phyloP scores from a whole-genome alignment of 2,329 filamentous ascomycete species.

The Fusarium poae region DNA sequence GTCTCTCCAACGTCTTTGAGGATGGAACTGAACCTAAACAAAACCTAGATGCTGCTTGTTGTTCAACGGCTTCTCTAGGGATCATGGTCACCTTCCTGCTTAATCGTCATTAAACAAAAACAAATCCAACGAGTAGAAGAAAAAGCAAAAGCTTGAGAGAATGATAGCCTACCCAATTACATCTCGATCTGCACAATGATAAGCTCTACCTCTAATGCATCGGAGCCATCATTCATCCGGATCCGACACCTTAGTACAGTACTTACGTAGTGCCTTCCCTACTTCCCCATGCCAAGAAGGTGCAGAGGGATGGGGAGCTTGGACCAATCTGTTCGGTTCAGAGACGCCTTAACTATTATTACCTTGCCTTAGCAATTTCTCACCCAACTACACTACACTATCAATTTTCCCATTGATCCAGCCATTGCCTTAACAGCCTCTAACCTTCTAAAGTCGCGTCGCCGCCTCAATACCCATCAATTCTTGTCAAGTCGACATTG shows the following conservation, averaged over 20 bases:
- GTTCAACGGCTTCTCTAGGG: not conserved
- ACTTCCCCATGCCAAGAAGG: constrained; percentile 24
- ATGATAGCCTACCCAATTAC: not conserved
- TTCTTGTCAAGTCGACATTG: constrained; percentile 31
- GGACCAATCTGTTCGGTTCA: constrained; percentile 44
- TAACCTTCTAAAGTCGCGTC: constrained; percentile 42
- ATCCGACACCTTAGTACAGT: constrained; percentile 19
- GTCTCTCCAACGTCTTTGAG: not conserved
- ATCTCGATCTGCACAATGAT: not conserved
- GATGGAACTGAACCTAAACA: not conserved
- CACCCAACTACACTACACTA: constrained; percentile 56
- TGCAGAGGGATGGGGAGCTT: constrained; percentile 36
- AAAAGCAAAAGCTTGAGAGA: constrained; percentile 3
- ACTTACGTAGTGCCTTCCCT: not conserved
- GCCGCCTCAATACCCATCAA: constrained; percentile 27
- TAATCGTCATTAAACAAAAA: not conserved
- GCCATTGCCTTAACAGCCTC: constrained; percentile 55
- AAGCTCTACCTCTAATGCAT: not conserved
- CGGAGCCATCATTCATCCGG: constrained; percentile 31
- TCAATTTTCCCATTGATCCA: constrained; percentile 57
- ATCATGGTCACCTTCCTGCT: not conserved
- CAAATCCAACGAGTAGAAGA: not conserved
- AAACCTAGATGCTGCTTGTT: not conserved
- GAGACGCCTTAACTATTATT: constrained; percentile 2
- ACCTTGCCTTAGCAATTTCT: constrained; percentile 49